Evolutionary conservation across 306 rosid genomes (phyloP).

Genomic region (Delonix regia): DNA sequence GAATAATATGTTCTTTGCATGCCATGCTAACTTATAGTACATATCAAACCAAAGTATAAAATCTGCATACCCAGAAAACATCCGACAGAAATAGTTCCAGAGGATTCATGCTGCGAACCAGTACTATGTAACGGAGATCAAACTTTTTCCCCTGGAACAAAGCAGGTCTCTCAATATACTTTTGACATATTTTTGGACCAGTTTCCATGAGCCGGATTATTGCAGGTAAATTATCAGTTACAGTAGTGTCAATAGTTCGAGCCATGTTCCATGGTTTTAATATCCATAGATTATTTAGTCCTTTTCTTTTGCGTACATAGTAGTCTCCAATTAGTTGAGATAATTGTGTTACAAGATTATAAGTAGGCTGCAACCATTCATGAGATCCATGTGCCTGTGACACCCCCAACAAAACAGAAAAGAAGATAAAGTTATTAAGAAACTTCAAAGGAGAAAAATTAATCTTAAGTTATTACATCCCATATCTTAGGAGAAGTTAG

Average conservation of each 20-base stretch:
- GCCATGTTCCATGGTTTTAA: conserved; percentile 99
- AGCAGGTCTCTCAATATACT: conserved; percentile 91
- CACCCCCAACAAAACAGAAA: not conserved
- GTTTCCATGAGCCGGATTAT: conserved; percentile 94
- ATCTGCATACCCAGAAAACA: conserved; percentile 85
- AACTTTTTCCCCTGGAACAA: conserved; percentile 87
- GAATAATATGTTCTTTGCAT: not conserved
- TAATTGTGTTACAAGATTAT: conserved; percentile 84
- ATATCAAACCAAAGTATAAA: conserved; percentile 18
- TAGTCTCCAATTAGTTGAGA: conserved; percentile 90
- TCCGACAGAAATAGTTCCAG: conserved; percentile 81
- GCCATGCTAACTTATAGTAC: not conserved
- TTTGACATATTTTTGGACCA: conserved; percentile 97
- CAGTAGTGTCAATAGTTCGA: conserved; percentile 92
- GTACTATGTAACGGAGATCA: conserved; percentile 83
- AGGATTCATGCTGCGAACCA: conserved; percentile 83
- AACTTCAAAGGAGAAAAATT: conserved; percentile 6
- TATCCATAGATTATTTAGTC: conserved; percentile 82
- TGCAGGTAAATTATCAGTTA: conserved; percentile 75
- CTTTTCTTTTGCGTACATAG: conserved; percentile 67
- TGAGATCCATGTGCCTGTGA: conserved; percentile 84
- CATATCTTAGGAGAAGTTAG: not conserved
- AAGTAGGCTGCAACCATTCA: conserved; percentile 92
- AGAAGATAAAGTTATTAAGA: not conserved
- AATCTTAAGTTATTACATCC: not conserved